Base-by-base conservation (phyloP, 2,329 filamentous ascomycete genomes). In the Colletotrichum sansevieriae region DNA sequence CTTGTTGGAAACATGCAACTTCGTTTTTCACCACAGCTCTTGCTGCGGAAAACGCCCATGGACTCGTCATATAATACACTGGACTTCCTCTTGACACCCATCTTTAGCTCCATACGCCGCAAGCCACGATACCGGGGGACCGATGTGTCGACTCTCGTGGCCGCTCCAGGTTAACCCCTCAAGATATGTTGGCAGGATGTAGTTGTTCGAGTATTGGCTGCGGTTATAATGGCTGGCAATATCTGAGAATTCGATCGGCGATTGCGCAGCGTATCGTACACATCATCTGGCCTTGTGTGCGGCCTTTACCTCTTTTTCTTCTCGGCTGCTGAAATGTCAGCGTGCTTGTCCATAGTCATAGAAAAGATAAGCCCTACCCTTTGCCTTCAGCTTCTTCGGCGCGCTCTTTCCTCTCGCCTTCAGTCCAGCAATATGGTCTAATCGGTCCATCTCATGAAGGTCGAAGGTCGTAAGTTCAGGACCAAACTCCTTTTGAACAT, bases 391-490 rank as follows among this genome's bases (percentile, higher is more conserved):
- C 88, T 97, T 98, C 88, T 97, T 88, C 8, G 95, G 94, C 51
- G 91, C 88, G 63, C 91, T 91, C 85, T 98, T 98, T 73, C 94
- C 95, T 83, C 94, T 90, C 35, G 87, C 81, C 79, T 93, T 95
- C 74, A 91, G 82, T 75, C 88, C 87, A 80, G 87, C 85, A 78
- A 95, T 86, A 79, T 90, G 88, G 79, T 94, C 94, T 70, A 94
- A 82, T 74, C 96, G 90, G 72, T 96, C 91, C 74, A 93, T 89
- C 78, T 97, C 93, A 4, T 85, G 84, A 70, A 96, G 91, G 74
- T 98, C 89, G 75, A 90, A 89, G 7, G 91, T 89, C 68, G 90
- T 85, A 68, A 94, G 82, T 8, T 89, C 87, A 9, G 91, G 86
- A 18, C 83, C 84, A 75, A 95, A 94, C 56, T 88, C 83, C 70